Evolutionary conservation across 257 asterid genomes (phyloP), one percentile per base, ranked within the genome.

Genomic region (Solanum etuberosum): DNA sequence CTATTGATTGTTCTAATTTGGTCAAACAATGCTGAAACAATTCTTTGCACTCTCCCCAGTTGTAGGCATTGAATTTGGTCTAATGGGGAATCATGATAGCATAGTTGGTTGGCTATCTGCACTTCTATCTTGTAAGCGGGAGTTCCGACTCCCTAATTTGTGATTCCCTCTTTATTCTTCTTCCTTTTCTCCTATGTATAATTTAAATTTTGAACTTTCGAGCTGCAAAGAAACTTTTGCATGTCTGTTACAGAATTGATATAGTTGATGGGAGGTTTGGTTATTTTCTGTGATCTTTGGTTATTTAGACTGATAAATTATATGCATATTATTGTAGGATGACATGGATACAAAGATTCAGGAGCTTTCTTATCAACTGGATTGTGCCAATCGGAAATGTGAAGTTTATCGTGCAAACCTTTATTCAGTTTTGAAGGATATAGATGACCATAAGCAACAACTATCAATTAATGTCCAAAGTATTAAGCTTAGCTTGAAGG

Each of bases 381-480:
- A 92, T 89, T 90, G 88, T 89, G 95, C 96, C 88, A 96, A 93
- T 89, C 91, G 89, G 78, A 96, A 93, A 87, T 94, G 98, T 90
- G 98, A 97, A 88, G 96, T 90, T 59, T 97, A 97, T 86, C 96
- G 94, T 34, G 89, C 93, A 32, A 97, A 94, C 89, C 95, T 97
- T 86, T 90, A 96, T 15, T 90, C 98, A 13, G 95, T 96, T 88
- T 87, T 97, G 93, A 95, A 93, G 95, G 98, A 97, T 89, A 89
- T 97, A 67, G 99, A 97, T 87, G 98, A 91, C 88, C 98, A 97
- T 88, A 97, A 95, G 87, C 98, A 93, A 74, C 94, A 93, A 37
- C 86, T 97, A 40, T 93, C 98, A 13, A 68, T 94, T 85, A 95
- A 94, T 92, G 98, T 96, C 35, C 92, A 95, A 85, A 95, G 90